phyloP scores from a whole-genome alignment of 2,329 filamentous ascomycete species.

The Alternaria sp. region DNA sequence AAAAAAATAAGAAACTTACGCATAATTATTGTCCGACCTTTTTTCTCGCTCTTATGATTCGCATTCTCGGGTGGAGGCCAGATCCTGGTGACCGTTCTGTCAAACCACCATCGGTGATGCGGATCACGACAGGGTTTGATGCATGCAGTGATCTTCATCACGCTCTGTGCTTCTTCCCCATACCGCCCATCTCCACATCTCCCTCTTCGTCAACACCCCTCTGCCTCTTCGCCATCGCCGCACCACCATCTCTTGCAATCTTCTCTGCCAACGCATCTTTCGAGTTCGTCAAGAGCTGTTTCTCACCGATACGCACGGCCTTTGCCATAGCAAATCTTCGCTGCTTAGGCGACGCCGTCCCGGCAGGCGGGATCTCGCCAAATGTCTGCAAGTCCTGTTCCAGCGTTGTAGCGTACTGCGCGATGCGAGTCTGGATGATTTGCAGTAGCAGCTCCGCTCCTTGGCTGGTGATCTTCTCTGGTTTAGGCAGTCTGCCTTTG shows the following conservation, averaged over 20 bases:
- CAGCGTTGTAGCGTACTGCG: constrained; percentile 64
- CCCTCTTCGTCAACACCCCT: constrained; percentile 38
- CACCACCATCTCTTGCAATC: constrained; percentile 43
- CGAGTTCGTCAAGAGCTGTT: constrained; percentile 69
- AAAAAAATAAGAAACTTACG: constrained; percentile 33
- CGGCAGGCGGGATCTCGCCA: constrained; percentile 45
- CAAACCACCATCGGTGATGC: background rate
- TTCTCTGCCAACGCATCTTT: constrained; percentile 45
- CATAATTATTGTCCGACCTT: background rate
- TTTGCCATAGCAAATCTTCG: constrained; percentile 66
- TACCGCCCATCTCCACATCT: constrained; percentile 37
- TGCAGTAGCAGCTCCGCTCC: constrained; percentile 52
- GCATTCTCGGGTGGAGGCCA: background rate
- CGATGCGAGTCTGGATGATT: constrained; percentile 52
- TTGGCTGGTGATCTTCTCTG: constrained; percentile 50
- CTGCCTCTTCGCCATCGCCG: constrained; percentile 31
- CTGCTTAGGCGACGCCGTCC: constrained; percentile 25
- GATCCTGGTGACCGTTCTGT: background rate
- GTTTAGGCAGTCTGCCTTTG: constrained; percentile 56
- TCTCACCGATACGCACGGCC: constrained; percentile 76
- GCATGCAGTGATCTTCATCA: constrained; percentile 16
- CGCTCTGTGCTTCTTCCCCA: constrained; percentile 38
- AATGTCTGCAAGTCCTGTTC: constrained; percentile 61
- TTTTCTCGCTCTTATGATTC: background rate
- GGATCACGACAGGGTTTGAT: background rate